Conservation (phyloP, 352 stramenopile species). For the Salisapilia sapeloensis region DNA sequence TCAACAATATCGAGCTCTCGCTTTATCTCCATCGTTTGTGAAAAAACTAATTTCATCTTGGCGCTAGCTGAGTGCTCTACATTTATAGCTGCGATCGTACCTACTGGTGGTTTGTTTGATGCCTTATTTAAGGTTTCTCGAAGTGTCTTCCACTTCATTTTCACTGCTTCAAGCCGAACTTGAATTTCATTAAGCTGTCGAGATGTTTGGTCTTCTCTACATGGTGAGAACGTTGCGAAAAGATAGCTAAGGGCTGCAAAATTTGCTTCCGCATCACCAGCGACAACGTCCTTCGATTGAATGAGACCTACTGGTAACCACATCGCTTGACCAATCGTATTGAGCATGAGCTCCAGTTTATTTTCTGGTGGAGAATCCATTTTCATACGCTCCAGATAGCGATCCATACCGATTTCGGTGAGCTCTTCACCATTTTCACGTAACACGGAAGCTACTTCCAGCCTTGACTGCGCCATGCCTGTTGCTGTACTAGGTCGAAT, state of each 20-base stretch:
- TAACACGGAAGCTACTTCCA: conserved; percentile 36
- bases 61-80: conserved; percentile 17
- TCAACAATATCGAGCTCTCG: conserved; percentile 37
- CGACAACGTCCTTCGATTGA: conserved; percentile 42
- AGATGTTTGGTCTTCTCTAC: conserved; percentile 26
- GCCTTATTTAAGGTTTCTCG: conserved; percentile 10
- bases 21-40: conserved; percentile 62
- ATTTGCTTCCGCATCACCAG: conserved; percentile 60
- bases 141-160: conserved; percentile 44
- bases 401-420: conserved; percentile 55
- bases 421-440: conserved; percentile 68
- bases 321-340: conserved; percentile 47
- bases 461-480: conserved; percentile 12
- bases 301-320: conserved; percentile 46
- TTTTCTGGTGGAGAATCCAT: conserved; percentile 29
- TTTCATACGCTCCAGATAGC: conserved; percentile 49
- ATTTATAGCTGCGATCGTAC: conserved; percentile 1
- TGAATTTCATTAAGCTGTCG: conserved; percentile 30
- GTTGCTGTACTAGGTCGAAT: conserved; percentile 15
- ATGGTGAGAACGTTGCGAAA: conserved; percentile 43
- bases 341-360: conserved; percentile 50
- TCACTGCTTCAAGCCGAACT: conserved; percentile 26
- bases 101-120: background rate
- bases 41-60: conserved; percentile 52
- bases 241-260: conserved; percentile 53